A percentile compares a stretch with the other conserved stretches of the same genome.
Evolutionary conservation across 306 rosid species (phyloP).

Genomic region (Gynostemma pentaphyllum): DNA sequence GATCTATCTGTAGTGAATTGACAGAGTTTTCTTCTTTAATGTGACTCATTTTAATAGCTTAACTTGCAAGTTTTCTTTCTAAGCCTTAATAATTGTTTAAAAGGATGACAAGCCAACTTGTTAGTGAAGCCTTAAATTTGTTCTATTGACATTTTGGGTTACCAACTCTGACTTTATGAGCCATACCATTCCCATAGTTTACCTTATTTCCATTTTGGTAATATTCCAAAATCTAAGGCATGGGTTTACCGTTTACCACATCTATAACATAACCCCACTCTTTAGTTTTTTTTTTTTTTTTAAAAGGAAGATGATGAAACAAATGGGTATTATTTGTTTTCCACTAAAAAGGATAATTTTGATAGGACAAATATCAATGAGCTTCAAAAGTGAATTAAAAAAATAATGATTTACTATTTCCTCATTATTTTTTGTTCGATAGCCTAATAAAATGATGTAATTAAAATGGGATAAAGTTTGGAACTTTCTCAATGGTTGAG

Average conservation of each 20-base stretch:
- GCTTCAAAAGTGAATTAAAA: no score
- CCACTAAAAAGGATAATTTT: not conserved
- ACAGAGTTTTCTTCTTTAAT: constrained; percentile 1
- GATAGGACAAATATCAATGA: no score
- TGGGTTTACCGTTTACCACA: no score
- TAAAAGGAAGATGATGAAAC: not conserved
- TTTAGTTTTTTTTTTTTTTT: no score
- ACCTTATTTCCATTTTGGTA: not conserved
- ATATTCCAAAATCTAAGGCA: no score
- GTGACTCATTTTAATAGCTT: constrained; percentile 4
- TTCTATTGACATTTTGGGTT: no score
- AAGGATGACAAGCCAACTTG: not conserved
- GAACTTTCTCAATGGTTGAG: not conserved
- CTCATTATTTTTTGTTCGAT: no score
- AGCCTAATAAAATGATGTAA: not conserved
- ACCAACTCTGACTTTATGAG: constrained; percentile 4
- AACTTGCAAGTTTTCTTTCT: not conserved
- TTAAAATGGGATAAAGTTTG: not conserved
- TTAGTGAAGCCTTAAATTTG: no score
- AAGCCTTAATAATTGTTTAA: not conserved
- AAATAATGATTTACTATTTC: no score
- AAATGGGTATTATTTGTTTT: not conserved
- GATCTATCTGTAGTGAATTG: not conserved
- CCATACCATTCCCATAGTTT: not conserved
- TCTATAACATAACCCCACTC: no score